Conservation (phyloP, 495 filamentous ascomycete species). For the Neurospora discreta region DNA sequence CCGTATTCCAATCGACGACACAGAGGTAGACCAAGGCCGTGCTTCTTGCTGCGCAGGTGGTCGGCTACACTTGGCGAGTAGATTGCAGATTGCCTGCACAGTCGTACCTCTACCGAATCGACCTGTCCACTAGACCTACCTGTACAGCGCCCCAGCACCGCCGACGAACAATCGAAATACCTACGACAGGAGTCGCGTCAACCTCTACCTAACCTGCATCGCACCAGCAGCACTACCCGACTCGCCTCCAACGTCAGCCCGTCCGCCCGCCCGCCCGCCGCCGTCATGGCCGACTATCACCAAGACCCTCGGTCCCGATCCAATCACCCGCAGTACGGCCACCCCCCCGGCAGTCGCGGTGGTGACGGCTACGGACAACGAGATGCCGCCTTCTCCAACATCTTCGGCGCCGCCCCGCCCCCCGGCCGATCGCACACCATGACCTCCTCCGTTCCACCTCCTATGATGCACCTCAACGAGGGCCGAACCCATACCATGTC, state of each 20-base stretch:
- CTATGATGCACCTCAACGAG: conserved; percentile 27
- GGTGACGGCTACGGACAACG: conserved; percentile 47
- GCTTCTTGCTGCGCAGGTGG: not conserved
- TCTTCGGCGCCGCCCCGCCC: conserved; percentile 81
- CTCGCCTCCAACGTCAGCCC: conserved; percentile 1
- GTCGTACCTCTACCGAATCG: not conserved
- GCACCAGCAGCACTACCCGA: not conserved
- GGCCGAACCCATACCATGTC: conserved; percentile 84
- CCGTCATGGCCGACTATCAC: conserved; percentile 78
- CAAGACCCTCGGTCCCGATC: conserved; percentile 54
- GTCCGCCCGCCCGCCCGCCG: conserved; percentile 11
- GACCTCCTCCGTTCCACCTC: conserved; percentile 50
- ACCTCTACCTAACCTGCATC: not conserved
- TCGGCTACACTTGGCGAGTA: not conserved
- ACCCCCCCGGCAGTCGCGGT: conserved; percentile 36
- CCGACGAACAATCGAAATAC: not conserved
- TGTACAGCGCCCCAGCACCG: not conserved
- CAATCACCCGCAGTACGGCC: conserved; percentile 46
- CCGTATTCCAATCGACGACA: not conserved
- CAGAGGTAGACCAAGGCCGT: not conserved
- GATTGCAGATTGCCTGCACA: not conserved
- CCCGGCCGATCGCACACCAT: conserved; percentile 82
- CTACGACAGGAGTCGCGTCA: conserved; percentile 1
- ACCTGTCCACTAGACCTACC: not conserved
- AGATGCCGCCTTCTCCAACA: conserved; percentile 92